Conservation (phyloP, 345 rosid species). For the Eucalyptus dawsonii region DNA sequence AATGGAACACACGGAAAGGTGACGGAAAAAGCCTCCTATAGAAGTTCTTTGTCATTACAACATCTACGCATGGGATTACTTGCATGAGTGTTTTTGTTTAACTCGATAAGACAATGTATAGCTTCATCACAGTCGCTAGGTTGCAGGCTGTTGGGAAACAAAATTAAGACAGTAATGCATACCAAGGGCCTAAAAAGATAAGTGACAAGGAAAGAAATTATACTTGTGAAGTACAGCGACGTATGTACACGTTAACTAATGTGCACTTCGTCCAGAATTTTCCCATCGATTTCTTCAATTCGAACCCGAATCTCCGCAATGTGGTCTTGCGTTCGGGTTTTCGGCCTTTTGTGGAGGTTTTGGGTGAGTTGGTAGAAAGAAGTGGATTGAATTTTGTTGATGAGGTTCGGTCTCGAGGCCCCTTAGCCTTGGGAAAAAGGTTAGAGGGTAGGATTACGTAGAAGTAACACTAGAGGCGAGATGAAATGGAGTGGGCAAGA, state of each 20-base stretch:
- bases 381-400: neutral
- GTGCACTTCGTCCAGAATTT: neutral
- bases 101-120: neutral
- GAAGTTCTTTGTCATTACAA: neutral
- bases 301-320: neutral
- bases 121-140: neutral
- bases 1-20: neutral
- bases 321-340: neutral
- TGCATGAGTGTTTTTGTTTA: neutral
- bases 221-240: neutral
- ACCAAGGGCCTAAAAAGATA: neutral
- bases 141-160: neutral
- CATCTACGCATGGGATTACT: neutral
- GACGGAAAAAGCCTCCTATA: neutral
- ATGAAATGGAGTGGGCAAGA: neutral
- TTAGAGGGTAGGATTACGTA: neutral
- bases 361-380: neutral
- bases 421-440: neutral
- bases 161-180: neutral
- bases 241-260: neutral
- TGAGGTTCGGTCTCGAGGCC: neutral
- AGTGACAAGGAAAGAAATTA: neutral
- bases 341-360: neutral
- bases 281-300: neutral
- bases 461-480: neutral